Evolutionary conservation across 2,329 filamentous ascomycete species (phyloP).

Genomic region (Fusarium sp.): DNA sequence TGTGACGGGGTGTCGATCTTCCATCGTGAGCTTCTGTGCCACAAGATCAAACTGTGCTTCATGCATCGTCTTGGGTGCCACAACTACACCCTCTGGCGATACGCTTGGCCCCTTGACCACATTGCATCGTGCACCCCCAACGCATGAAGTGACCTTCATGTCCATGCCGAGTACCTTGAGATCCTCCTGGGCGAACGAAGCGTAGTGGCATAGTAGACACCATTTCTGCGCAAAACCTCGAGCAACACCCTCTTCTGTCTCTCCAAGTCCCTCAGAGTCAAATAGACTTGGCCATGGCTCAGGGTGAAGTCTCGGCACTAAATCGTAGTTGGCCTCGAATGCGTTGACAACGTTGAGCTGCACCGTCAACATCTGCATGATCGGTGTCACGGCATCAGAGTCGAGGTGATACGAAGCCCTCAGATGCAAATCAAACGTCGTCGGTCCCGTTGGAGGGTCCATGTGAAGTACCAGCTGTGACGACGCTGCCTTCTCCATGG

Average conservation of each 20-base stretch:
- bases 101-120: conserved; percentile 52
- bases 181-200: conserved; percentile 79
- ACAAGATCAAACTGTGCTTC: conserved; percentile 76
- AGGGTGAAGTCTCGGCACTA: conserved; percentile 78
- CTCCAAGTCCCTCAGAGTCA: conserved; percentile 60
- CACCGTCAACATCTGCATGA: conserved; percentile 74
- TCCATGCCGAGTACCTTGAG: conserved; percentile 69
- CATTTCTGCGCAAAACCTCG: conserved; percentile 80
- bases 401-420: conserved; percentile 79
- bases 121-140: conserved; percentile 68
- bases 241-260: conserved; percentile 46
- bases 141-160: conserved; percentile 65
- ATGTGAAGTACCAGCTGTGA: conserved; percentile 57
- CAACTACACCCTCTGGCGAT: conserved; percentile 55
- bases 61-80: conserved; percentile 72
- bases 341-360: conserved; percentile 78
- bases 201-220: conserved; percentile 75
- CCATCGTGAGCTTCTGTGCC: conserved; percentile 77
- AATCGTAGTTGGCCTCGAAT: conserved; percentile 91
- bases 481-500: conserved; percentile 57
- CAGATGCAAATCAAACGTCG: conserved; percentile 72
- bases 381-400: conserved; percentile 80
- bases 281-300: conserved; percentile 91
- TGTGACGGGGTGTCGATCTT: conserved; percentile 78
- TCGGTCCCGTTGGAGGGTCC: conserved; percentile 59